phyloP scores from a whole-genome alignment of 1,284 basidiomycete species.

The Fomitopsis pinicola region DNA sequence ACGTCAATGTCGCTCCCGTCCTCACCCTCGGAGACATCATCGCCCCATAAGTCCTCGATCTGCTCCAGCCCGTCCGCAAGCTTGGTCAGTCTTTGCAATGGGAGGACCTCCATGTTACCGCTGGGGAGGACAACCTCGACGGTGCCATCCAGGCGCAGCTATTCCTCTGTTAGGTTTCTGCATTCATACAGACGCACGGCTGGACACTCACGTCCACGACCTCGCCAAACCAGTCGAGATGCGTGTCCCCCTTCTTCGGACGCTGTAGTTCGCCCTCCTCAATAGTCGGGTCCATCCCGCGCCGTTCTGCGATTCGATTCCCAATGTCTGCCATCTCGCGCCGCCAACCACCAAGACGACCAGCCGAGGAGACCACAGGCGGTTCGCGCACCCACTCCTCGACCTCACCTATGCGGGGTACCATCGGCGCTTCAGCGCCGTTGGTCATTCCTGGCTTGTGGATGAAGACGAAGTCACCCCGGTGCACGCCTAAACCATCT shows the following conservation, averaged over 20 bases:
- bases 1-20: slow-evolving; percentile 23
- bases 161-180: background rate
- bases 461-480: slow-evolving; percentile 84
- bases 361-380: slow-evolving; percentile 42
- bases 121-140: slow-evolving; percentile 66
- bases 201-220: slow-evolving; percentile 58
- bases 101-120: slow-evolving; percentile 40
- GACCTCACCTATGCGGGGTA: slow-evolving; percentile 77
- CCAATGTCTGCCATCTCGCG: slow-evolving; percentile 66
- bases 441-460: slow-evolving; percentile 63
- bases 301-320: slow-evolving; percentile 46
- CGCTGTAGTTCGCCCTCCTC: slow-evolving; percentile 42
- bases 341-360: slow-evolving; percentile 61
- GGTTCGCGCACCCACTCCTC: slow-evolving; percentile 72
- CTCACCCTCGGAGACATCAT: slow-evolving; percentile 36
- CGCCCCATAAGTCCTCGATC: slow-evolving; percentile 70
- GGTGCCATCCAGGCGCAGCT: slow-evolving; percentile 70
- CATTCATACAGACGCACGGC: background rate
- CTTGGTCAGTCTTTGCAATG: slow-evolving; percentile 63
- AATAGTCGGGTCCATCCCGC: slow-evolving; percentile 33
- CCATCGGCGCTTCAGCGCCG: slow-evolving; percentile 57
- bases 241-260: slow-evolving; percentile 38
- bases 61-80: slow-evolving; percentile 74
- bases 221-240: slow-evolving; percentile 72
- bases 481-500: slow-evolving; percentile 74